Base-by-base conservation (phyloP, 2,329 filamentous ascomycete genomes). In the Onygenales sp. region DNA sequence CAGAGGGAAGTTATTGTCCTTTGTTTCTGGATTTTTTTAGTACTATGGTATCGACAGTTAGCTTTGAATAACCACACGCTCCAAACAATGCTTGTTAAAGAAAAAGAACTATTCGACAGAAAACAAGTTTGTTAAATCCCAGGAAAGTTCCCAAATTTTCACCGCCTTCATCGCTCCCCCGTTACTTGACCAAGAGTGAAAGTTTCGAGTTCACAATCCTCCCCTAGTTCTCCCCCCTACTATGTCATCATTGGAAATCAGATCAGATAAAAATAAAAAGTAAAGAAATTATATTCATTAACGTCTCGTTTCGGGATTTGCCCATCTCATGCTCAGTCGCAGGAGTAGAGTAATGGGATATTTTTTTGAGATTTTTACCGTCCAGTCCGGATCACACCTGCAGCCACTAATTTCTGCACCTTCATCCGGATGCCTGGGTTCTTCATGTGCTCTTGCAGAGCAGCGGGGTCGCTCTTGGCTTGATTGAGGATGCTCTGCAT, bases 401-500 rank as follows among this genome's bases (percentile, higher is more conserved):
- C 91, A 52, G 89, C 89, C 60, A 95, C 85, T 63, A 97, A 76
- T 76, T 96, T 96, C 78, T 96, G 89, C 59, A 98, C 87, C 81
- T 96, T 95, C 63, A 81, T 81, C 56, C 84, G 80, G 61, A 98
- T 87, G 55, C 78, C 80, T 0, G 89, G 82, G 76, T 97, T 98
- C 77, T 85, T 88, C 88, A 98, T 95, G 73, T 98, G 94, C 71
- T 98, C 92, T 69, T 94, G 86, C 58, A 98, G 81, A 45, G 93
- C 93, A 48, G 86, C 86, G 14, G 93, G 93, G 65, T 98, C 88
- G 53, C 83, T 84, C 78, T 97, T 95, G 45, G 93, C 93, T 75
- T 98, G 93, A 71, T 97, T 91, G 54, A 97, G 82, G 61, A 96
- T 96, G 60, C 86, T 87, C 75, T 98, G 90, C 92, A 98, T 97